Base-by-base conservation (phyloP, 495 filamentous ascomycete genomes). In the Penicillium maclennaniae region DNA sequence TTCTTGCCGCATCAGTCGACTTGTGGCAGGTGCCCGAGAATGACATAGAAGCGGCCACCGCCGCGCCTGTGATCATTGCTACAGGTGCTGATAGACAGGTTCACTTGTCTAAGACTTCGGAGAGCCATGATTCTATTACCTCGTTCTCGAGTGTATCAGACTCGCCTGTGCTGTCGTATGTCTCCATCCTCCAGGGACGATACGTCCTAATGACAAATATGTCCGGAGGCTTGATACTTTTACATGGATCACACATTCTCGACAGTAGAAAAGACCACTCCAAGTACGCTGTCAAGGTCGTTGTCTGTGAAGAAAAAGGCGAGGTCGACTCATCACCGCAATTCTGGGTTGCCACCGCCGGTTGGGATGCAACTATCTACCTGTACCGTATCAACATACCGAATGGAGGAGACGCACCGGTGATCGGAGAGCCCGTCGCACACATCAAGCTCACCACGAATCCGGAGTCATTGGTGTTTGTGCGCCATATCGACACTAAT, bases 251-350 rank as follows among this genome's bases (percentile, higher is more conserved):
- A 9, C 49, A 55, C 16, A 52, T 77, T 0, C 45, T 85, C 16
- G 74, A 76, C n/a, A 65, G 55, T 7, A 63, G 82, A 49, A 78
- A 71, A 26, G 80, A 86, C 51, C 86, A 88, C 55, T 56, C 56
- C 6, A 88, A 88, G 63, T 88, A 86, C 61, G 71, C 74, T 6
- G 81, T 87, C 49, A 80, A 81, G 53, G 70, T 83, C 0, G 62
- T 77, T 27, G 68, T 67, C 6, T 68, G 66, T 58, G 61, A 73
- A 42, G 62, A 74, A 40, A 43, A 53, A 15, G 37, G 16, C 16
- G 40, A 49, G 3, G 10, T 42, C 4, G 44, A 38, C 21, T 54
- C 45, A 47, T 36, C 40, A 31, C 28, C 5, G 7, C 49, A 54
- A 15, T 45, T 66, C 14, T 79, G 80, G 71, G 54, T 87, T 47